phyloP scores from a whole-genome alignment of 495 filamentous ascomycete genomes.

The Daldinia grandis region DNA sequence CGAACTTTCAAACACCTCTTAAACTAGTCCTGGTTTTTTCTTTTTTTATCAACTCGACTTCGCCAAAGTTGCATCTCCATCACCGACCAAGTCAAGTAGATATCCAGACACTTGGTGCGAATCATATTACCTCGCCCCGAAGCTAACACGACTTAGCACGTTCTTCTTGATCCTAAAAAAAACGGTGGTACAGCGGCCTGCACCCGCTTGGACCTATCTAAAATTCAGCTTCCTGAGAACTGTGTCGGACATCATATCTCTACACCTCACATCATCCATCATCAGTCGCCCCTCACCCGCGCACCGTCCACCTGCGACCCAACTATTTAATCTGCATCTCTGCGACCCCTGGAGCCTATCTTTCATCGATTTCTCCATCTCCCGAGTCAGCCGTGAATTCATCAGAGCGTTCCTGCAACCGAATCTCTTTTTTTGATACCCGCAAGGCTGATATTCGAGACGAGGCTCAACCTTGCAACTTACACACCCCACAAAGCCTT shows the following conservation, averaged over 20 bases:
- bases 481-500: constrained; percentile 3
- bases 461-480: constrained; percentile 37
- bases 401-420: constrained; percentile 21
- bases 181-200: constrained; percentile 47
- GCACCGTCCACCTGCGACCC: constrained; percentile 20
- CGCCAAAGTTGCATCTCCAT: constrained; percentile 21
- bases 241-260: constrained; percentile 30
- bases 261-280: constrained; percentile 36
- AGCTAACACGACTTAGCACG: background rate
- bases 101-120: constrained; percentile 4
- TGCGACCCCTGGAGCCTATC: constrained; percentile 8
- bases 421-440: constrained; percentile 29
- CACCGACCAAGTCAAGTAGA: constrained; percentile 19
- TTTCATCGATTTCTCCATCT: constrained; percentile 5
- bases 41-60: constrained; percentile 28
- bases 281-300: constrained; percentile 31
- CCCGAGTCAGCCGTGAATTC: constrained; percentile 8
- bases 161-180: constrained; percentile 28
- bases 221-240: constrained; percentile 30
- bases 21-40: constrained; percentile 26
- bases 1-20: constrained; percentile 37
- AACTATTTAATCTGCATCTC: constrained; percentile 4
- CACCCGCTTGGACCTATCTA: constrained; percentile 45
- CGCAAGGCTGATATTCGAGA: constrained; percentile 44
- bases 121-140: constrained; percentile 2